Conservation (phyloP, 2,329 filamentous ascomycete species). For the Colletotrichum coccodes region DNA sequence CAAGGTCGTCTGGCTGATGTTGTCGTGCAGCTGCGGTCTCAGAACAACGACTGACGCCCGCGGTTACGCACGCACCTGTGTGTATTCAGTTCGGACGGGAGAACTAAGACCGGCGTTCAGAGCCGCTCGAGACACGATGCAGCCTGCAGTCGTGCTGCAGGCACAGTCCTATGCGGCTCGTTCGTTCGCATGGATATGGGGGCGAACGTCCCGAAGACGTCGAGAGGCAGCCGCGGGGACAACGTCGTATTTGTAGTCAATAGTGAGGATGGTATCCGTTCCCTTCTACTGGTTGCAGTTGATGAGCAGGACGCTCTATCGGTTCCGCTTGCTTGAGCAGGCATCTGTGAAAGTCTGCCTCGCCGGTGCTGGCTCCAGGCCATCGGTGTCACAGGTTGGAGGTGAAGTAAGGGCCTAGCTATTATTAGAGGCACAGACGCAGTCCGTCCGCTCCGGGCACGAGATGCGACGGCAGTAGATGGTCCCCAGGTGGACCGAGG, state of each 20-base stretch:
- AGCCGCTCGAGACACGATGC: conserved; percentile 23
- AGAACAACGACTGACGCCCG: conserved; percentile 4
- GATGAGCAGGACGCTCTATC: background rate
- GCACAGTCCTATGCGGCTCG: conserved; percentile 18
- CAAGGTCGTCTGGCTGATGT: background rate
- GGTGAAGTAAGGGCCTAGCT: background rate
- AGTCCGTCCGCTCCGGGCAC: background rate
- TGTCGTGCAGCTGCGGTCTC: conserved; percentile 29
- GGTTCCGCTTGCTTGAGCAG: background rate
- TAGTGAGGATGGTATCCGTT: background rate
- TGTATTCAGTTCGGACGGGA: conserved; percentile 14
- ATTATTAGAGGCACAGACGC: background rate
- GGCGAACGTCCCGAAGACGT: background rate
- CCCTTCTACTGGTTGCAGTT: background rate
- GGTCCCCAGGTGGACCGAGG: background rate
- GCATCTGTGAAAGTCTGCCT: background rate
- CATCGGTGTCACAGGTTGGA: conserved; percentile 3
- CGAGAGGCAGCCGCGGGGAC: background rate
- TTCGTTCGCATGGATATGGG: conserved; percentile 5
- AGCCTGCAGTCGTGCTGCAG: background rate
- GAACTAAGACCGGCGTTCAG: conserved; percentile 25
- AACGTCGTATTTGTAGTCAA: conserved; percentile 12
- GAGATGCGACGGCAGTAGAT: background rate
- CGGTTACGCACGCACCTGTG: conserved; percentile 9
- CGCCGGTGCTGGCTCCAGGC: background rate